phyloP scores from a whole-genome alignment of 2,329 filamentous ascomycete species.

The Endoconidiophora polonica region DNA sequence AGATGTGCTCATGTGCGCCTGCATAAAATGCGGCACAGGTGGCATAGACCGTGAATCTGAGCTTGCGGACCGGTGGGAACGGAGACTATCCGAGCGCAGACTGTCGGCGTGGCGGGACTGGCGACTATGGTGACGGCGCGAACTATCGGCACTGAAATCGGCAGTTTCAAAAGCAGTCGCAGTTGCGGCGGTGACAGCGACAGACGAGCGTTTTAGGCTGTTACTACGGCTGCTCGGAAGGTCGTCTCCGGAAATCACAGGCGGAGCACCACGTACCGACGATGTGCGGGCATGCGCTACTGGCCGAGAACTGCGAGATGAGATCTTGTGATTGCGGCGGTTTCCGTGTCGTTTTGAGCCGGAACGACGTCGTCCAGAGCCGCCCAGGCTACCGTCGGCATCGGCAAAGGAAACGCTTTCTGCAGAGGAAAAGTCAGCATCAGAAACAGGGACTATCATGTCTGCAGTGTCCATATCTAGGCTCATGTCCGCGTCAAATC shows the following conservation, averaged over 20 bases:
- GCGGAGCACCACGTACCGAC: neutral
- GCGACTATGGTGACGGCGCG: neutral
- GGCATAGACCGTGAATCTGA: neutral
- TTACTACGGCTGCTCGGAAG: conserved; percentile 8
- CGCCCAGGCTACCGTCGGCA: neutral
- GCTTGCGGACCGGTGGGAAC: conserved; percentile 5
- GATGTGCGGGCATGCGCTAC: neutral
- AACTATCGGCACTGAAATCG: neutral
- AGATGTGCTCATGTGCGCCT: no score
- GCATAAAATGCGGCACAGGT: neutral
- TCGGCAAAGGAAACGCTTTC: conserved; percentile 8
- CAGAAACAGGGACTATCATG: conserved; percentile 3
- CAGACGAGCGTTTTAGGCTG: neutral
- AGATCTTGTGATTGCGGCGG: conserved; percentile 3
- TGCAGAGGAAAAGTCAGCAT: conserved; percentile 12
- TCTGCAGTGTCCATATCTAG: conserved; percentile 6
- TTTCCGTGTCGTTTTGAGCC: neutral
- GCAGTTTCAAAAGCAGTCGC: neutral
- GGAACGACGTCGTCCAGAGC: conserved; percentile 1
- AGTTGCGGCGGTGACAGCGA: neutral
- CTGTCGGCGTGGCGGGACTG: neutral
- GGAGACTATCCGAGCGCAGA: conserved; percentile 8
- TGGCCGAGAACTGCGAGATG: conserved; percentile 1
- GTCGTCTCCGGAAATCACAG: conserved; percentile 2
- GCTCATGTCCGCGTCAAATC: neutral